A percentile compares a stretch with the other conserved stretches of the same genome.
Conservation (phyloP, 441 rosid genomes). For the Isatis lusitanica region DNA sequence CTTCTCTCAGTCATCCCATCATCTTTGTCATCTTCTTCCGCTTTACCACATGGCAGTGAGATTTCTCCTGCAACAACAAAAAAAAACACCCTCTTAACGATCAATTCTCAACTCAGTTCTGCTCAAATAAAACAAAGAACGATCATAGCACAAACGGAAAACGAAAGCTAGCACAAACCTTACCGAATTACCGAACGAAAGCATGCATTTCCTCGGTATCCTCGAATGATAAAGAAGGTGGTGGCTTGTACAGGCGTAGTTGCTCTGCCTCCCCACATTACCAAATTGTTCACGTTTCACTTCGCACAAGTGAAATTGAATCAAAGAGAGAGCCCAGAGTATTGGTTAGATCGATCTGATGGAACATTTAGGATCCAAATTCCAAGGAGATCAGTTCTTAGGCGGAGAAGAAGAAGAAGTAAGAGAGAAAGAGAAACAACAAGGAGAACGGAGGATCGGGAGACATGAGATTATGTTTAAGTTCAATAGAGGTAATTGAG, state of each 20-base stretch:
- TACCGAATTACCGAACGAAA: conserved; percentile 85
- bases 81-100: not conserved
- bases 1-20: conserved; percentile 87
- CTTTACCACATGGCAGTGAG: conserved; percentile 89
- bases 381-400: too few species aligned
- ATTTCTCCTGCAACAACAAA: conserved; percentile 66
- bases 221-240: conserved; percentile 43
- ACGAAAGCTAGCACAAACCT: conserved; percentile 45
- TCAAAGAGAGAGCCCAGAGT: too few species aligned
- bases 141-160: not conserved
- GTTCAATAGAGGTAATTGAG: too few species aligned
- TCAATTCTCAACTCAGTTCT: not conserved
- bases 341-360: too few species aligned
- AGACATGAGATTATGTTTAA: too few species aligned
- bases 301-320: too few species aligned
- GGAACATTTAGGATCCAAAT: too few species aligned
- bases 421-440: too few species aligned
- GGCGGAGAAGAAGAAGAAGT: too few species aligned
- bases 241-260: conserved; percentile 77
- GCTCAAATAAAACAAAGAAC: not conserved
- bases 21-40: conserved; percentile 70
- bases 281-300: too few species aligned
- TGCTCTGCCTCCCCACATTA: conserved; percentile 31
- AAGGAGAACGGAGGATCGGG: too few species aligned
- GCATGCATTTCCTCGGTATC: conserved; percentile 66